These are phyloP conservation scores for Gonapodya prolifera DNA, from an alignment of 192 early-diverging fungal genomes.

Conservation along the genomic window DNA sequence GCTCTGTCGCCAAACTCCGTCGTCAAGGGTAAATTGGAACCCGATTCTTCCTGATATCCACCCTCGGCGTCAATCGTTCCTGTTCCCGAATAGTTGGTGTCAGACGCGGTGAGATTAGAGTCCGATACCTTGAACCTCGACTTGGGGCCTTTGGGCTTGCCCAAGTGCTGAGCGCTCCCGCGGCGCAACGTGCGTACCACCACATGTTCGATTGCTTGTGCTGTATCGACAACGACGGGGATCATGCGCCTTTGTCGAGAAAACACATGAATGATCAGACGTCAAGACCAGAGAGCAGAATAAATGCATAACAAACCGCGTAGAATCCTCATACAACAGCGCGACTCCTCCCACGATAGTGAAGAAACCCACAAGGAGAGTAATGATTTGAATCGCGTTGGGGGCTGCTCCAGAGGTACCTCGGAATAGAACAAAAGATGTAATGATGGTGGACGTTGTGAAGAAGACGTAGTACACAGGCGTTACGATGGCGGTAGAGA, in stretches of 20 bases:
- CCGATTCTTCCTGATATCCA: background rate
- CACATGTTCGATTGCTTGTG: background rate
- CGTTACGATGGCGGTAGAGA: conserved; percentile 59
- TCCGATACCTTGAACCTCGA: background rate
- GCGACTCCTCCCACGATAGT: background rate
- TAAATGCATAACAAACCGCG: background rate
- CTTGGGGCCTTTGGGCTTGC: background rate
- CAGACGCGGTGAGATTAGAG: background rate
- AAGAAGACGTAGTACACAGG: conserved; percentile 67
- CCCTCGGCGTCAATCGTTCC: background rate
- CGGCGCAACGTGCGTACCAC: background rate
- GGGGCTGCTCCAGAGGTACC: conserved; percentile 12
- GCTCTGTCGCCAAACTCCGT: background rate
- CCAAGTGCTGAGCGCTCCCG: background rate
- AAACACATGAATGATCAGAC: background rate
- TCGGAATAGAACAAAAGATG: conserved; percentile 49
- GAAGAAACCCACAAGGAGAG: background rate
- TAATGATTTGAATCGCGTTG: background rate
- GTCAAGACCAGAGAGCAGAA: no score
- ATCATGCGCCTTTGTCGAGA: background rate
- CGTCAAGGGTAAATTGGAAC: background rate
- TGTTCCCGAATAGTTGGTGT: background rate
- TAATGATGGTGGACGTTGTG: conserved; percentile 49
- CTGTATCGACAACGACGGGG: background rate
- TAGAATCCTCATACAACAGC: background rate